Conservation (phyloP, 176 grass and related monocot genomes). For the Lolium multiflorum region DNA sequence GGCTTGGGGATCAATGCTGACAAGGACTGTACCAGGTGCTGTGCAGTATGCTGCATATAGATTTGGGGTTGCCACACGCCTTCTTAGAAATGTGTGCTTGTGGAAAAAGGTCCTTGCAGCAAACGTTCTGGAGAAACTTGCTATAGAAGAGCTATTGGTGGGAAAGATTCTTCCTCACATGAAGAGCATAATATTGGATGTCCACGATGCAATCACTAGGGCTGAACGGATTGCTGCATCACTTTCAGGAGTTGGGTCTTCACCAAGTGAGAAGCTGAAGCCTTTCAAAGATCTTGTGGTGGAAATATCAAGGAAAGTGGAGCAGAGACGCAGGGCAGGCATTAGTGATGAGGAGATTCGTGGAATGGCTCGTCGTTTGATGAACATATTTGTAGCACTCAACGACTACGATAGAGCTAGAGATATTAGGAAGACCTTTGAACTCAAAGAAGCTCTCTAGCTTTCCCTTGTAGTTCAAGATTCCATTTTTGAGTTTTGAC, state of each 20-base stretch:
- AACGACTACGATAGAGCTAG: constrained; percentile 94
- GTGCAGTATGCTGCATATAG: constrained; percentile 72
- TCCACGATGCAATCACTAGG: constrained; percentile 80
- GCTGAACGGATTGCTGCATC: constrained; percentile 74
- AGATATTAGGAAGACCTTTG: constrained; percentile 71
- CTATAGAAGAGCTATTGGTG: constrained; percentile 72
- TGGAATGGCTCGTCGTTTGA: constrained; percentile 77
- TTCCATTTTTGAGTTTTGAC: constrained; percentile 47
- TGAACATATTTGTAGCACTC: constrained; percentile 64
- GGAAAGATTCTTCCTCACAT: constrained; percentile 92
- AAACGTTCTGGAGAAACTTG: constrained; percentile 84
- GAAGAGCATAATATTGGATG: constrained; percentile 78
- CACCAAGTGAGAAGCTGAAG: constrained; percentile 57
- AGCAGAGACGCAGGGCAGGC: constrained; percentile 57
- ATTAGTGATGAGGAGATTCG: constrained; percentile 67
- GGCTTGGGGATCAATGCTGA: constrained; percentile 78
- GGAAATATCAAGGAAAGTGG: constrained; percentile 78
- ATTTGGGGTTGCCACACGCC: constrained; percentile 80
- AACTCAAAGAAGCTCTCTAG: constrained; percentile 93
- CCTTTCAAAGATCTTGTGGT: constrained; percentile 71
- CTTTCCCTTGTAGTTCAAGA: constrained; percentile 21
- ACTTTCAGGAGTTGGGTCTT: constrained; percentile 58
- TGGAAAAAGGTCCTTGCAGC: constrained; percentile 87
- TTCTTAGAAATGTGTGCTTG: constrained; percentile 85
- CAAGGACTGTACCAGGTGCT: constrained; percentile 77